Percentiles rank a stretch among this genome's conserved stretches.
These are phyloP conservation scores for Metarhizium robertsii DNA, from an alignment of 2,329 filamentous ascomycete species.

Conservation along the genomic window DNA sequence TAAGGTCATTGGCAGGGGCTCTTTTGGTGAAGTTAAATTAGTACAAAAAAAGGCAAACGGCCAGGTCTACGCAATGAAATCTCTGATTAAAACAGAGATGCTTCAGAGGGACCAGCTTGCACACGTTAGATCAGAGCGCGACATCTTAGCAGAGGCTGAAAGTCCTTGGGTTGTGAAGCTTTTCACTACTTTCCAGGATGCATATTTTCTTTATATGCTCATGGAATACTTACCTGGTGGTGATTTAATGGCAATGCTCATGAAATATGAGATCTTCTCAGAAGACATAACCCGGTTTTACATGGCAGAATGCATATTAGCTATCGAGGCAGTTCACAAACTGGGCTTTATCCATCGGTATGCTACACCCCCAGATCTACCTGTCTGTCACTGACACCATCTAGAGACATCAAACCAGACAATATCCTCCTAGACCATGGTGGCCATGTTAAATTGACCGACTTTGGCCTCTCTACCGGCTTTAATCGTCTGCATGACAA, in stretches of 20 bases:
- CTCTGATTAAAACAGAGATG: slow-evolving; percentile 97
- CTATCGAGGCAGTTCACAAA: slow-evolving; percentile 98
- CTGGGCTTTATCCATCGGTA: slow-evolving; percentile 97
- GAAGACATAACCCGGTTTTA: slow-evolving; percentile 99
- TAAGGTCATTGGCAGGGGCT: slow-evolving; percentile 98
- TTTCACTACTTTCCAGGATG: slow-evolving; percentile 95
- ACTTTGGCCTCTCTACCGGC: slow-evolving; percentile 93
- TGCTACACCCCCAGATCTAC: slow-evolving; percentile 20
- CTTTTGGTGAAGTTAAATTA: slow-evolving; percentile 95
- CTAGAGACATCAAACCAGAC: slow-evolving; percentile 96
- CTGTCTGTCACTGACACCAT: slow-evolving; percentile 1
- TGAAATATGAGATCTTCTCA: slow-evolving; percentile 99
- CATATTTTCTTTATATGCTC: slow-evolving; percentile 93
- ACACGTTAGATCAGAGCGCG: slow-evolving; percentile 93
- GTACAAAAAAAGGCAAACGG: slow-evolving; percentile 94
- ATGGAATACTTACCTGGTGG: slow-evolving; percentile 99
- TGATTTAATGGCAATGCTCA: slow-evolving; percentile 99
- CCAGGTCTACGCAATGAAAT: slow-evolving; percentile 98
- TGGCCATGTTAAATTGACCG: slow-evolving; percentile 95
- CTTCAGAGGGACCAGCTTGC: slow-evolving; percentile 98
- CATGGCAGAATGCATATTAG: slow-evolving; percentile 94
- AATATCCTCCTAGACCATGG: slow-evolving; percentile 94
- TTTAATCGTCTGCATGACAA: slow-evolving; percentile 97
- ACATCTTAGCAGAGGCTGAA: slow-evolving; percentile 95
- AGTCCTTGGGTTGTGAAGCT: slow-evolving; percentile 99